Evolutionary conservation across 108 stramenopile genomes (phyloP).

Genomic region (Fragilaria radians): DNA sequence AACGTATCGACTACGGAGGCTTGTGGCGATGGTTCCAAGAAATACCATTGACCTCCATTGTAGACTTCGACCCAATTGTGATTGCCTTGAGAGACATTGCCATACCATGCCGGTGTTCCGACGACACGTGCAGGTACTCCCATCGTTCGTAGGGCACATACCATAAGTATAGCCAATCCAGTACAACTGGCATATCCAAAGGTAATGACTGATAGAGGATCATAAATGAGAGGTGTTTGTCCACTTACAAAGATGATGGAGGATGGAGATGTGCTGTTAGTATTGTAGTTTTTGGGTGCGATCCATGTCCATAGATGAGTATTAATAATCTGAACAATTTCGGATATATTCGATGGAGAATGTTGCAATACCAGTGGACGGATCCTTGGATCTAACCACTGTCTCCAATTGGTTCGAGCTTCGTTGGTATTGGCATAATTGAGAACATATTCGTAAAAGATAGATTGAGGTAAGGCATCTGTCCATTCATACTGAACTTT

Average conservation of each 20-base stretch:
- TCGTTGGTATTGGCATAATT: constrained; percentile 82
- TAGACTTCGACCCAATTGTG: constrained; percentile 92
- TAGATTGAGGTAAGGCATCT: constrained; percentile 44
- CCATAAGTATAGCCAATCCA: constrained; percentile 61
- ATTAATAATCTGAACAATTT: constrained; percentile 59
- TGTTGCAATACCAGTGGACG: constrained; percentile 51
- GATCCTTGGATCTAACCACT: too few relatives aligned
- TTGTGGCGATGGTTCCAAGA: constrained; percentile 73
- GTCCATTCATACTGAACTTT: constrained; percentile 61
- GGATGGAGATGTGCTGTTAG: too few relatives aligned
- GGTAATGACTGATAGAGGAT: constrained; percentile 79
- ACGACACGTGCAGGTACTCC: constrained; percentile 78
- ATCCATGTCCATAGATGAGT: constrained; percentile 48
- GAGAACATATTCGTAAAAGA: constrained; percentile 77
- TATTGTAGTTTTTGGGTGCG: constrained; percentile 21
- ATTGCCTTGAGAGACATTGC: constrained; percentile 63
- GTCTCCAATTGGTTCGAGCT: constrained; percentile 74
- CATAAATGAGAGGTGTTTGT: constrained; percentile 83
- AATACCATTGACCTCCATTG: constrained; percentile 52
- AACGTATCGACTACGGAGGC: constrained; percentile 47
- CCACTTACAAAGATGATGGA: constrained; percentile 54
- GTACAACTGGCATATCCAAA: constrained; percentile 83
- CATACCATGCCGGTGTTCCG: constrained; percentile 85
- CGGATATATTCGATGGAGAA: constrained; percentile 13
- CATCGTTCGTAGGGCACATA: constrained; percentile 55